Evolutionary conservation across 306 rosid genomes (phyloP).

Genomic region (Vigna mungo): DNA sequence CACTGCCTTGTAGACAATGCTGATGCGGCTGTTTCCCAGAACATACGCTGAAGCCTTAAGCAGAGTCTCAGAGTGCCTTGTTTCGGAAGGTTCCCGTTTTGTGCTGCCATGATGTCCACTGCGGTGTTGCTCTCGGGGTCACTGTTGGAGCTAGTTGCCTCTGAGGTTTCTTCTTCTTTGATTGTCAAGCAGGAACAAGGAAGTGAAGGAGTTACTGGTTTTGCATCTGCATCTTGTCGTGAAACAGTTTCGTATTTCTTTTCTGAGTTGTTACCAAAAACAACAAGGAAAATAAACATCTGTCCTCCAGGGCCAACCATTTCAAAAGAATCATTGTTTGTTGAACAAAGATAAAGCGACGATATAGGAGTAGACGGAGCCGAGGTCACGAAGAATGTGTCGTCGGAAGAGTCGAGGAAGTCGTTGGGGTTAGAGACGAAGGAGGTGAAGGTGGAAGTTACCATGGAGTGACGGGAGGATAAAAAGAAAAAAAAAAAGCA

Average conservation of each 20-base stretch:
- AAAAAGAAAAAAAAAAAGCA: too few species aligned
- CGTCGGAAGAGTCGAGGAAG: too few species aligned
- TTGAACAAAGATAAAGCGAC: too few species aligned
- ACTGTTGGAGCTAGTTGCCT: constrained; percentile 75
- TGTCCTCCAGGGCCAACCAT: too few species aligned
- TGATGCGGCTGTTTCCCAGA: constrained; percentile 66
- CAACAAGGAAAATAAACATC: too few species aligned
- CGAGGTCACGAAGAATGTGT: too few species aligned
- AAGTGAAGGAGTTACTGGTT: constrained; percentile 27
- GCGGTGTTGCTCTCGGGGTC: constrained; percentile 53
- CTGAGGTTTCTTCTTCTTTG: constrained; percentile 78
- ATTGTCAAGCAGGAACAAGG: constrained; percentile 67
- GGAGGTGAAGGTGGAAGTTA: too few species aligned
- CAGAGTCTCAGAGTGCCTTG: constrained; percentile 68
- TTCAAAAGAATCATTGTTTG: too few species aligned
- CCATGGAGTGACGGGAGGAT: too few species aligned
- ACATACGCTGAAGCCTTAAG: constrained; percentile 85
- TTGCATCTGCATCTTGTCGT: constrained; percentile 35
- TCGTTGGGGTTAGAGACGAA: too few species aligned
- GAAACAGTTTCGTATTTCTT: constrained; percentile 41
- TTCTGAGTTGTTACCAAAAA: neutral
- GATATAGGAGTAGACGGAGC: too few species aligned
- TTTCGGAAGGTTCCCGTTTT: constrained; percentile 37
- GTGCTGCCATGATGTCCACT: neutral
- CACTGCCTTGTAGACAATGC: constrained; percentile 92